Evolutionary conservation across 179 eudicot genomes (phyloP).

Genomic region (Spergularia azorica): DNA sequence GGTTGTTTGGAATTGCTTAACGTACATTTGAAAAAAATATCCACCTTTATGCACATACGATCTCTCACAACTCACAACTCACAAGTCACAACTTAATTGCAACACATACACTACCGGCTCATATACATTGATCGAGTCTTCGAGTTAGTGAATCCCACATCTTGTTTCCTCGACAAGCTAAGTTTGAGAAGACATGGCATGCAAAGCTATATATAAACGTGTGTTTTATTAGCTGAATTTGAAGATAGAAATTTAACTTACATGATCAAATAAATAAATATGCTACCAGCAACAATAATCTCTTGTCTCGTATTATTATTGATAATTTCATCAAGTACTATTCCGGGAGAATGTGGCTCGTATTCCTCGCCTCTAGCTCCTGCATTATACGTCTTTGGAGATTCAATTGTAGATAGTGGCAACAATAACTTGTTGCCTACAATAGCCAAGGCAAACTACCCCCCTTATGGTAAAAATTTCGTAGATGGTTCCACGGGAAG

Average conservation of each 20-base stretch:
- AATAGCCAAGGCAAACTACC: slow-evolving; percentile 38
- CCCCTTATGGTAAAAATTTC: slow-evolving; percentile 50
- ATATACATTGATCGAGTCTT: neutral
- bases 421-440: slow-evolving; percentile 51
- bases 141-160: neutral
- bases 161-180: neutral
- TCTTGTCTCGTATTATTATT: neutral
- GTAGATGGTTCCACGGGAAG: slow-evolving; percentile 40
- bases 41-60: too few species aligned
- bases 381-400: slow-evolving; percentile 55
- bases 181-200: neutral
- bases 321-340: neutral
- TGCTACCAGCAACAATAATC: neutral
- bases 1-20: too few species aligned
- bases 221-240: neutral
- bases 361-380: slow-evolving; percentile 27
- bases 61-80: too few species aligned
- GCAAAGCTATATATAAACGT: neutral
- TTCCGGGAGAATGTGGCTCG: neutral
- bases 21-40: too few species aligned
- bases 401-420: slow-evolving; percentile 50
- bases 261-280: neutral
- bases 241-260: neutral
- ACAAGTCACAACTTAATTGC: too few species aligned
- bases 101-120: too few species aligned